These are phyloP conservation scores for Metschnikowia gruessii DNA, from an alignment of 805 yeast species.

Conservation along the genomic window DNA sequence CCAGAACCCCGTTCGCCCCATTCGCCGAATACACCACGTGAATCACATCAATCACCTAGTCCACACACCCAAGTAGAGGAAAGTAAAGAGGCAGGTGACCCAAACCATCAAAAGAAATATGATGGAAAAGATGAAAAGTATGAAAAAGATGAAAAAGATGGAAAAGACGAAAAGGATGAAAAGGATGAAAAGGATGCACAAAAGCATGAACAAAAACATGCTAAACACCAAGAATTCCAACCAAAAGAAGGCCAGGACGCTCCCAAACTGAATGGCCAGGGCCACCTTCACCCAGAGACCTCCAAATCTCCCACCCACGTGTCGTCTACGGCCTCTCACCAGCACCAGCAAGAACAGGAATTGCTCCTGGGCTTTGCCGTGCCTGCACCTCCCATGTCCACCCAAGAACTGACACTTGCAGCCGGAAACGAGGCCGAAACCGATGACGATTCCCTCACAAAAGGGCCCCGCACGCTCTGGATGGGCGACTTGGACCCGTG, in stretches of 20 bases:
- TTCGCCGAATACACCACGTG: too few relatives aligned
- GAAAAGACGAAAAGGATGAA: too few relatives aligned
- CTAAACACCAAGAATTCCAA: too few relatives aligned
- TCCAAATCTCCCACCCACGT: slow-evolving; percentile 5
- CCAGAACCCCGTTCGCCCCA: too few relatives aligned
- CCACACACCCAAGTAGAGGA: too few relatives aligned
- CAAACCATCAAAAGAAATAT: too few relatives aligned
- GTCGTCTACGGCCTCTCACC: slow-evolving; percentile 35
- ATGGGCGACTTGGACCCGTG: slow-evolving; percentile 86
- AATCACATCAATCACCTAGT: too few relatives aligned
- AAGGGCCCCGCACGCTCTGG: slow-evolving; percentile 75
- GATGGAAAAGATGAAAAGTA: too few relatives aligned
- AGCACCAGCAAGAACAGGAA: slow-evolving; percentile 45
- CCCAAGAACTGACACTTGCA: slow-evolving; percentile 36
- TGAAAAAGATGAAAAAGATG: too few relatives aligned
- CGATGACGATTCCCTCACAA: slow-evolving; percentile 15
- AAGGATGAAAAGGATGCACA: too few relatives aligned
- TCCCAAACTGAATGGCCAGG: background rate
- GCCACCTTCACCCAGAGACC: background rate
- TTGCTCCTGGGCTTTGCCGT: slow-evolving; percentile 37
- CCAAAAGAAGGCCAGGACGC: too few relatives aligned
- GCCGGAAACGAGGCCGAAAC: slow-evolving; percentile 21
- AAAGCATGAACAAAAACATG: background rate
- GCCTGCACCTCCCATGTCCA: slow-evolving; percentile 42
- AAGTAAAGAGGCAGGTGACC: too few relatives aligned